Base-by-base conservation (phyloP, 345 rosid species). In the Euphorbia pulcherrima region DNA sequence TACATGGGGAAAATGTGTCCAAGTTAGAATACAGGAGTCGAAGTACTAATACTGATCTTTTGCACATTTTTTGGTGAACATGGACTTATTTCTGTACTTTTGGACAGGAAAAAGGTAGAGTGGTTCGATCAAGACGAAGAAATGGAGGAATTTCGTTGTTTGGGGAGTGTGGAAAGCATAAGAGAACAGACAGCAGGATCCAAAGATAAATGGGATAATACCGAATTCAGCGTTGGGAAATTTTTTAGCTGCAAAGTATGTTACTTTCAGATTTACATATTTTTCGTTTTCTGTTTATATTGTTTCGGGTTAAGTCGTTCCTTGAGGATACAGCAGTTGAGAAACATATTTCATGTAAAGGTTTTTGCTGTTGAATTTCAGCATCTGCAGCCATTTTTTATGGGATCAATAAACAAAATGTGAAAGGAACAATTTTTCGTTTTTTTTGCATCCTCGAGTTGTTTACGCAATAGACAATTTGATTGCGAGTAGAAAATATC, bases 121-220 rank as follows among this genome's bases (percentile, higher is more conserved):
- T 72, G 0, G 78, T 78, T 57, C 83, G 83, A 0, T 21, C 85
- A 30, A 74, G 66, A 6, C 64, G 78, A 37, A 79, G 76, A 76
- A 76, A 74, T 8, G 76, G 89, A 20, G 71, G 79, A 23, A 79
- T 89, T 74, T 75, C 89, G 26, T 65, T 94, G 77, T 91, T 94
- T 75, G 86, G 85, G 24, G 85, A 82, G 66, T 84, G 90, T 67
- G 79, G 74, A 53, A 89, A 84, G 88, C 76, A 86, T 35, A 90
- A 86, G 81, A 85, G 79, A 76, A 35, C 78, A 17, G 86, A 80
- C 44, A 81, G 80, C 77, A 85, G 78, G 70, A 65, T 53, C 26
- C 81, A 78, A 78, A 83, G 79, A 81, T 86, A 65, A 83, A 75
- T 57, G 17, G 62, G 70, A 48, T 62, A 7, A 51, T 52, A 62